phyloP scores from a whole-genome alignment of 2,329 filamentous ascomycete species.

The Phialophora expanda region DNA sequence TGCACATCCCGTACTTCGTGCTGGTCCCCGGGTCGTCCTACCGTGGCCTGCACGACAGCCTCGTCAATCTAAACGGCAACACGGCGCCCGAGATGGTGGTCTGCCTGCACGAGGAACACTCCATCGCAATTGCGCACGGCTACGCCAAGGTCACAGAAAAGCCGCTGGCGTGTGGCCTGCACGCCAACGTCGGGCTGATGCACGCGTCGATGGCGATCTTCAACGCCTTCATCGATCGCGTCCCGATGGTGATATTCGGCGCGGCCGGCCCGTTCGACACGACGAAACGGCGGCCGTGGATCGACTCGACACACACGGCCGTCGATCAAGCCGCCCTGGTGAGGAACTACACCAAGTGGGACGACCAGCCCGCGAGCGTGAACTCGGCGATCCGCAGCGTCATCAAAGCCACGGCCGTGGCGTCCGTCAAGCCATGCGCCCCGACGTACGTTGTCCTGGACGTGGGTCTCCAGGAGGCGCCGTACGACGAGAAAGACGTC shows the following conservation, averaged over 20 bases:
- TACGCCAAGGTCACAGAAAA: slow-evolving; percentile 14
- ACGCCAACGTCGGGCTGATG: slow-evolving; percentile 17
- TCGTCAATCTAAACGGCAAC: slow-evolving; percentile 17
- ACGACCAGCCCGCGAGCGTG: slow-evolving; percentile 15
- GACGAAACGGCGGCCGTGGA: slow-evolving; percentile 13
- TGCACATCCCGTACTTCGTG: slow-evolving; percentile 16
- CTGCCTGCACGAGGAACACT: slow-evolving; percentile 14
- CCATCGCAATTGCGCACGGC: slow-evolving; percentile 15
- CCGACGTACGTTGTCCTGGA: slow-evolving; percentile 14
- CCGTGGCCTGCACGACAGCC: slow-evolving; percentile 14
- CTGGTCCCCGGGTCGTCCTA: slow-evolving; percentile 14
- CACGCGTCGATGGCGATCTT: slow-evolving; percentile 16
- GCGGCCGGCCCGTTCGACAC: slow-evolving; percentile 11
- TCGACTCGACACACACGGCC: slow-evolving; percentile 16
- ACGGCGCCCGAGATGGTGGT: slow-evolving; percentile 17
- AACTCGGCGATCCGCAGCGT: slow-evolving; percentile 17
- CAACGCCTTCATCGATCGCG: slow-evolving; percentile 17
- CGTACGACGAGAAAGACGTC: slow-evolving; percentile 11
- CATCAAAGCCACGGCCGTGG: slow-evolving; percentile 13
- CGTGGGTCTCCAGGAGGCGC: slow-evolving; percentile 8
- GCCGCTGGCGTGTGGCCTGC: slow-evolving; percentile 14
- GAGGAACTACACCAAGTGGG: slow-evolving; percentile 18
- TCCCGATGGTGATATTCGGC: slow-evolving; percentile 13
- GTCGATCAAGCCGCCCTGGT: slow-evolving; percentile 14
- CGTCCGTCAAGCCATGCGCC: slow-evolving; percentile 14